Evolutionary conservation across 2,329 filamentous ascomycete species (phyloP).

Genomic region (Conoideocrella luteorostrata): DNA sequence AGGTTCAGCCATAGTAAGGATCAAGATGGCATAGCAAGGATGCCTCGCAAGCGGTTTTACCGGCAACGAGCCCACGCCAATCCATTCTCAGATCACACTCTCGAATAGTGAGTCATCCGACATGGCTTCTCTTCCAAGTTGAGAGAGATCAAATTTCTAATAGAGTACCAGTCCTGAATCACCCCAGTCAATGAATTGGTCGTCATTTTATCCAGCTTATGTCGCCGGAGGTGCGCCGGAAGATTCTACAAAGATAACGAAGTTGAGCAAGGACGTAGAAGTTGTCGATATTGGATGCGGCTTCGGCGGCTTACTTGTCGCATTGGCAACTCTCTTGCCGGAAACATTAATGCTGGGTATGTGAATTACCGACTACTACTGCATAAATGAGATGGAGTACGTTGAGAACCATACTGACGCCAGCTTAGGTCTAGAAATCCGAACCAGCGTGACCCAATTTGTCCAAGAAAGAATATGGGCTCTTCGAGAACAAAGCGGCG

Average conservation of each 20-base stretch:
- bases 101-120: constrained; percentile 65
- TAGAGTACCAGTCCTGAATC: constrained; percentile 58
- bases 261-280: constrained; percentile 62
- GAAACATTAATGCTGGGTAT: constrained; percentile 75
- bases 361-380: constrained; percentile 17
- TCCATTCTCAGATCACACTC: constrained; percentile 88
- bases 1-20: constrained; percentile 53
- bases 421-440: constrained; percentile 76
- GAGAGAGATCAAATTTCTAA: constrained; percentile 9
- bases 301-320: constrained; percentile 85
- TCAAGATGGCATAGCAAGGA: constrained; percentile 46
- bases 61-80: constrained; percentile 95
- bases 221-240: constrained; percentile 33
- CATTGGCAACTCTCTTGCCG: constrained; percentile 73
- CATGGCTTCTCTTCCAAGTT: neutral
- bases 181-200: constrained; percentile 89
- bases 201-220: constrained; percentile 72
- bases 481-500: constrained; percentile 59
- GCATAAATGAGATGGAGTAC: neutral
- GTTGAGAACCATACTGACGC: neutral
- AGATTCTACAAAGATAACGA: constrained; percentile 19
- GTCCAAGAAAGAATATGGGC: constrained; percentile 83
- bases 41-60: constrained; percentile 95
- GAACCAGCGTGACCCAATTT: constrained; percentile 82
- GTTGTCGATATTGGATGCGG: constrained; percentile 96